Evolutionary conservation across 768 basidiomycete genomes (phyloP).

Genomic region (Hericium alpestre): DNA sequence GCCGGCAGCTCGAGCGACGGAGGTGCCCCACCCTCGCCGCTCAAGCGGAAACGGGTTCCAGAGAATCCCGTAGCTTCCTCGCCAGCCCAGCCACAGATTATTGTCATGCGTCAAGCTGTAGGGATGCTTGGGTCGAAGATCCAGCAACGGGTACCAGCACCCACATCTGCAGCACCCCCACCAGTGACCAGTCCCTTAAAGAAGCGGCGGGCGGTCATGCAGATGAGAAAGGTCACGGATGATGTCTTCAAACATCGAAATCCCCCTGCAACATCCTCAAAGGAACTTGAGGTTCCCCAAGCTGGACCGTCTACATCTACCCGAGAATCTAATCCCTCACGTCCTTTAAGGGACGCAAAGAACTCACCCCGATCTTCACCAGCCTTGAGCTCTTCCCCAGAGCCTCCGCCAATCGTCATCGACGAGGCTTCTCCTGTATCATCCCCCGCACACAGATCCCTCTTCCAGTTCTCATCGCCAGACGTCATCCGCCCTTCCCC

Average conservation of each 20-base stretch:
- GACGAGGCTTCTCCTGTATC: no score
- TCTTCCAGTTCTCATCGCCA: not conserved
- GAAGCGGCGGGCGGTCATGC: not conserved
- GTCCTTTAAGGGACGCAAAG: no score
- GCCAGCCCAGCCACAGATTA: not conserved
- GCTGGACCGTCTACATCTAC: not conserved
- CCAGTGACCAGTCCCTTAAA: not conserved
- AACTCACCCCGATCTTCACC: no score
- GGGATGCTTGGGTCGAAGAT: not conserved
- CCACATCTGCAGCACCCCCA: not conserved
- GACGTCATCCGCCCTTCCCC: not conserved
- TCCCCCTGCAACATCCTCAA: not conserved
- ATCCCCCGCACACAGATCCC: not conserved
- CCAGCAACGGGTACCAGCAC: not conserved
- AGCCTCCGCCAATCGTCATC: no score
- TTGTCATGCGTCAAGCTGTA: not conserved
- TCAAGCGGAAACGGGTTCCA: not conserved
- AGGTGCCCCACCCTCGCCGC: not conserved
- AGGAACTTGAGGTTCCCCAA: not conserved
- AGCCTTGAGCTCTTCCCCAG: no score
- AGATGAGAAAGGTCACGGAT: not conserved
- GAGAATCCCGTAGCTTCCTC: not conserved
- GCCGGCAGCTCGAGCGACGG: slow-evolving; percentile 6
- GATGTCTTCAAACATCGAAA: not conserved
- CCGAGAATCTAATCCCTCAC: not conserved